phyloP scores from a whole-genome alignment of 768 basidiomycete genomes.

The Mycena latifolia region DNA sequence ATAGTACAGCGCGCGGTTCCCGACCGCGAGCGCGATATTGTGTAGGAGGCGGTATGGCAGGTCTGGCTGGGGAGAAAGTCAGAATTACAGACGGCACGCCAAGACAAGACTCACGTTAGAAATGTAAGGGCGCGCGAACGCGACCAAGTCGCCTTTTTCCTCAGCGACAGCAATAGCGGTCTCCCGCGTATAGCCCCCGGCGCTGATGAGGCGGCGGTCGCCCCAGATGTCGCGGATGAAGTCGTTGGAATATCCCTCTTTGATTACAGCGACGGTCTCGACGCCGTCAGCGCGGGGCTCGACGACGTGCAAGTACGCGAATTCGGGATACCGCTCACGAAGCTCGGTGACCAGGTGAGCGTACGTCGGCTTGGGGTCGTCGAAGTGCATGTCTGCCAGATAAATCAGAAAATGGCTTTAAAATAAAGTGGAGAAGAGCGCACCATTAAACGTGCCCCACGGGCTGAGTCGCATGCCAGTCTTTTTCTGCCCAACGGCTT shows the following conservation, averaged over 20 bases:
- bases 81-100: no score
- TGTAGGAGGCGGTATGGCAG: not conserved
- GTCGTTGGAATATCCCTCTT: not conserved
- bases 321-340: not conserved
- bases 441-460: not conserved
- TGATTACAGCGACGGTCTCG: not conserved
- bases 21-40: not conserved
- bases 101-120: not conserved
- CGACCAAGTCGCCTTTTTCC: not conserved
- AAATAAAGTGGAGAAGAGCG: not conserved
- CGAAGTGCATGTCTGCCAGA: not conserved
- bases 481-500: no score
- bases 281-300: not conserved
- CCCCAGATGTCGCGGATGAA: constrained; percentile 4
- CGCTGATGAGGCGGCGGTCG: not conserved
- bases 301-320: constrained; percentile 2
- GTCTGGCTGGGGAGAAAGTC: not conserved
- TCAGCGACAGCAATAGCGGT: not conserved
- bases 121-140: not conserved
- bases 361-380: not conserved
- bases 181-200: not conserved
- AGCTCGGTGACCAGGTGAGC: not conserved
- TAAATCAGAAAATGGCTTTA: not conserved
- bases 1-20: not conserved
- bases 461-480: no score